Conservation (phyloP, 2,329 filamentous ascomycete genomes). For the Stachybotrys chlorohalonatus region DNA sequence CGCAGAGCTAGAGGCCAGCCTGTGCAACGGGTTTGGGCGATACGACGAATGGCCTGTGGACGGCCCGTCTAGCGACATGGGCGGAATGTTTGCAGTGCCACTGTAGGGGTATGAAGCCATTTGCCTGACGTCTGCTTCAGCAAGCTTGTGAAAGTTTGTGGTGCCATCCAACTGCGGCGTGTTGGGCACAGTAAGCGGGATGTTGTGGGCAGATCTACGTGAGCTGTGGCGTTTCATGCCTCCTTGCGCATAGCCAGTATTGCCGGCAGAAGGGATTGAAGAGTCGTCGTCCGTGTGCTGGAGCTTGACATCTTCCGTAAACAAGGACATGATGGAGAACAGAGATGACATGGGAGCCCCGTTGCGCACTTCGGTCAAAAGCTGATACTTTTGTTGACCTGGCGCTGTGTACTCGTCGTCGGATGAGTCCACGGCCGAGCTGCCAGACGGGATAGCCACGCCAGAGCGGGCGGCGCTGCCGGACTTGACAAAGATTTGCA, state of each 20-base stretch:
- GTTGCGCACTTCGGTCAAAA: slow-evolving; percentile 95
- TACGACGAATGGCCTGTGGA: slow-evolving; percentile 15
- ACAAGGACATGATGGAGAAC: slow-evolving; percentile 93
- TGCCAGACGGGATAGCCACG: slow-evolving; percentile 8
- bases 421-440: slow-evolving; percentile 29
- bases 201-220: slow-evolving; percentile 3
- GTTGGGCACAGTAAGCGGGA: slow-evolving; percentile 22
- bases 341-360: slow-evolving; percentile 97
- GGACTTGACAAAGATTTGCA: slow-evolving; percentile 98
- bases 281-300: slow-evolving; percentile 56
- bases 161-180: slow-evolving; percentile 28
- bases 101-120: slow-evolving; percentile 5
- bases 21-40: slow-evolving; percentile 32
- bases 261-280: slow-evolving; percentile 3
- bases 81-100: slow-evolving; percentile 52
- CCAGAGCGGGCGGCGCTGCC: slow-evolving; percentile 41
- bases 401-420: slow-evolving; percentile 61
- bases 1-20: slow-evolving; percentile 58
- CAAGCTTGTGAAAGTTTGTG: slow-evolving; percentile 4
- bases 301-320: slow-evolving; percentile 88
- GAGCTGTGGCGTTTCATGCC: slow-evolving; percentile 3
- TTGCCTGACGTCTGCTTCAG: slow-evolving; percentile 7
- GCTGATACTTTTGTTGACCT: slow-evolving; percentile 78
- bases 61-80: slow-evolving; percentile 57
- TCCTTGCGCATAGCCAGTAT: slow-evolving; percentile 11